Base-by-base conservation (phyloP, 2,329 filamentous ascomycete genomes). In the Verticillium klebahnii region DNA sequence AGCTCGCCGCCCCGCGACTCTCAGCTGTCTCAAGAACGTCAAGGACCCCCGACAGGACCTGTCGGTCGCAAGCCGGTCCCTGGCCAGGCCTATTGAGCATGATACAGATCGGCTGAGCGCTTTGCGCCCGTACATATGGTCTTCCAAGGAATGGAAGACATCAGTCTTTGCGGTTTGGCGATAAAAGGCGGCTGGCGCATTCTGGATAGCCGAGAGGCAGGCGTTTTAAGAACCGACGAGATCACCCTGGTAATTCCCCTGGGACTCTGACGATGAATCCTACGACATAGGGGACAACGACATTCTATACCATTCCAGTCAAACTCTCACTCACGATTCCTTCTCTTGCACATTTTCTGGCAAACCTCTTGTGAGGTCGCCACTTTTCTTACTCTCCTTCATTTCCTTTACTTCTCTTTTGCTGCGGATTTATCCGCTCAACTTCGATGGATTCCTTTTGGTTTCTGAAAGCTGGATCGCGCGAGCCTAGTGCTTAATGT, bases 41-140 rank as follows among this genome's bases (percentile, higher is more conserved):
- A 65, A 60, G 71, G 68, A 61, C 74, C 73, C 61, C 71, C 75
- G 45, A 72, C 77, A 34, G 78, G 76, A 50, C 74, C 79, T 31
- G 76, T 85, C 63, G 77, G 74, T 66, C 80, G 83, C 61, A 86
- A 87, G 71, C 82, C 84, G 31, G 80, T 87, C 50, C 82, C 83
- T 6, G 82, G 82, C 39, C 82, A 85, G 71, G 82, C 82, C 4
- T 58, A 37, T 34, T 62, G 39, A 23, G 61, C n/a, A 14, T 23
- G 19, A 50, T 25, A 11, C 40, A 5, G 3, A 9, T 23, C 8
- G 8, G 19, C 19, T 25, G 40, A 50, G 40, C 40, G 40, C 40
- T 50, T 5, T 11, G 40, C 40, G 40, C 40, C 40, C 57, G 61
- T 64, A 66, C 61, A 62, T 61, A 62, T 39, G 19, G 9, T 60